phyloP scores from a whole-genome alignment of 306 rosid genomes.

The Dicorynia guianensis region DNA sequence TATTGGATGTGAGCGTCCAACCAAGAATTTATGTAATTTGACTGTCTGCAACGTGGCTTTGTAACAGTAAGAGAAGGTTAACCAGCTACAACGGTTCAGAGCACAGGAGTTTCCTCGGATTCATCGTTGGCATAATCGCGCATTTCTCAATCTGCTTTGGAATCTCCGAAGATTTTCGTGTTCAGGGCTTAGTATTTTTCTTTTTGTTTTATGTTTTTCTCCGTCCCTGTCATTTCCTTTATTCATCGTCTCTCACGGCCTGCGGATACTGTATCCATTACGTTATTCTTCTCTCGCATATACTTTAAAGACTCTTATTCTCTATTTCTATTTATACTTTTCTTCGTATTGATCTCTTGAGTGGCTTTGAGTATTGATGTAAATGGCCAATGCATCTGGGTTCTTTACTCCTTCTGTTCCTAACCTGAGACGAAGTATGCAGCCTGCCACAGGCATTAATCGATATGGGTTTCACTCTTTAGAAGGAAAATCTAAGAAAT shows the following conservation, averaged over 20 bases:
- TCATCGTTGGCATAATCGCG: slow-evolving; percentile 66
- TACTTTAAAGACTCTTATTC: slow-evolving; percentile 40
- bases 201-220: neutral
- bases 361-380: slow-evolving; percentile 33
- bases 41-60: too few species aligned
- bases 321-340: slow-evolving; percentile 25
- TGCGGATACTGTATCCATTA: slow-evolving; percentile 29
- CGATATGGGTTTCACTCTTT: slow-evolving; percentile 64
- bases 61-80: neutral
- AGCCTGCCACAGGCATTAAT: slow-evolving; percentile 52
- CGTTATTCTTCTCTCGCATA: slow-evolving; percentile 40
- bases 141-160: slow-evolving; percentile 45
- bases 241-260: slow-evolving; percentile 46
- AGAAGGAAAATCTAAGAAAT: slow-evolving; percentile 53
- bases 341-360: neutral
- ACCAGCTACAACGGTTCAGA: neutral
- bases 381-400: slow-evolving; percentile 96
- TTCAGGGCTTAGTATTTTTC: neutral
- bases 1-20: too few species aligned
- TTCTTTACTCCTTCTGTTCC: slow-evolving; percentile 75
- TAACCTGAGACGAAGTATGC: slow-evolving; percentile 54
- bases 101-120: slow-evolving; percentile 66
- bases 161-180: slow-evolving; percentile 50
- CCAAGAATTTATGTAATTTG: too few species aligned
- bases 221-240: slow-evolving; percentile 22